Base-by-base conservation (phyloP, 139 green algal genomes). In the Picocystis salinarum region DNA sequence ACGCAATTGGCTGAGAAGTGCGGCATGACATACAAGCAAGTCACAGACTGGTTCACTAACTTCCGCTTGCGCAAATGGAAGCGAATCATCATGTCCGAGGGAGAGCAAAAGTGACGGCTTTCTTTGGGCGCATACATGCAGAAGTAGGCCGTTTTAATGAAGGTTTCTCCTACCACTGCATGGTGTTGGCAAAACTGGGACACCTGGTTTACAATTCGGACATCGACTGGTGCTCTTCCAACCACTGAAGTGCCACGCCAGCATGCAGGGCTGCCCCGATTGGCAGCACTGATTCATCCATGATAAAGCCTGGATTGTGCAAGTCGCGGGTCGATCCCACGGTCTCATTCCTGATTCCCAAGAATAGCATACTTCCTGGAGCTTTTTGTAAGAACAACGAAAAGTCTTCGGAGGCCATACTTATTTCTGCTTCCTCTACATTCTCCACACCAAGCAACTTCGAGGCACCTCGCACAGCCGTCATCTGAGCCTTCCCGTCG, bases 351-450 rank as follows among this genome's bases (percentile, higher is more conserved):
- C 54, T 56, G 10, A 79, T 87, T 28, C 82, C 82, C 41, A 93
- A 42, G 48, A 91, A 90, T 13, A 67, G 41, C 33, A 92, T 77
- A 3, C 54, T 52, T 22, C 61, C 69, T 19, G 74, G 74, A 3
- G 77, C 55, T 37, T 39, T 40, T 7, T 62, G 61, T 23, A 48
- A 59, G 48, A 76, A 80, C 53, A 84, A 92, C 4, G 64, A 46
- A 57, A 92, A 92, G 60, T 92, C 80, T 54, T 92, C 80, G 0
- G 55, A 80, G 6, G 61, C 68, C 65, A 81, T 82, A 2, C 57
- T 64, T 13, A 62, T 48, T 42, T 75, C 66, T 1, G 55, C 46
- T 15, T 78, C 59, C 5, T 28, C 6, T 33, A 70, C 44, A 0
- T 20, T 23, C 22, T 11, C 31, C 0, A 28, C 42, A 19, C 45